Percentiles rank a stretch among this genome's conserved stretches.
phyloP scores from a whole-genome alignment of 2,329 filamentous ascomycete genomes.

The Lasiodiplodia hormozganensis region DNA sequence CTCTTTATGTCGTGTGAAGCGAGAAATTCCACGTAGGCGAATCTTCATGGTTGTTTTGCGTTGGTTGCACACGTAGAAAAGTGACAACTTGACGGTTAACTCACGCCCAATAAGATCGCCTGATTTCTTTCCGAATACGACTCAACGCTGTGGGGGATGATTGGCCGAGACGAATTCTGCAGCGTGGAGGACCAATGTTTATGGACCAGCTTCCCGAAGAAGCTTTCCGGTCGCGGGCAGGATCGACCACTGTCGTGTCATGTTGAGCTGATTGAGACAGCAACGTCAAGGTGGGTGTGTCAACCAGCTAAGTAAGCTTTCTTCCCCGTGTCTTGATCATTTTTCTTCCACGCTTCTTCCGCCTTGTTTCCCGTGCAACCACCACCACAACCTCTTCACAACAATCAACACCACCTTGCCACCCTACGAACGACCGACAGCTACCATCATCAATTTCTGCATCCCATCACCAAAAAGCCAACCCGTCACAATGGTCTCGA shows the following conservation, averaged over 20 bases:
- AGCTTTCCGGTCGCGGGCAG: constrained; percentile 8
- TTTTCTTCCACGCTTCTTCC: not conserved
- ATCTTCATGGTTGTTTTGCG: not conserved
- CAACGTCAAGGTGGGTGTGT: not conserved
- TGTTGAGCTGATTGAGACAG: constrained; percentile 1
- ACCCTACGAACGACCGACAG: not conserved
- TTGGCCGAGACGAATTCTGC: not conserved
- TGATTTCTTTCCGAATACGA: not conserved
- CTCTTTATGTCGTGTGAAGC: not conserved
- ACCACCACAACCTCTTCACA: constrained; percentile 2
- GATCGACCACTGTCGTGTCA: constrained; percentile 4
- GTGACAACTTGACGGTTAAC: not conserved
- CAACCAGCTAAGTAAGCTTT: constrained; percentile 6
- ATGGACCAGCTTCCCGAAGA: constrained; percentile 9
- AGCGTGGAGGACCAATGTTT: not conserved
- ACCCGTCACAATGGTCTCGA: constrained; percentile 45
- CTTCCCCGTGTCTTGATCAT: not conserved
- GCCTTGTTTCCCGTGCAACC: constrained; percentile 1
- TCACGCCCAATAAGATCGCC: not conserved
- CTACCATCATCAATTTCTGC: not conserved
- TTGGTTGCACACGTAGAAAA: not conserved
- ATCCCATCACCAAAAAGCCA: not conserved
- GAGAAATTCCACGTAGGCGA: not conserved
- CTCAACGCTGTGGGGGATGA: not conserved
- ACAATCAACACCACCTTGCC: constrained; percentile 17